phyloP scores from a whole-genome alignment of 148 eudicot species.

The Rhododendron williamsianum region DNA sequence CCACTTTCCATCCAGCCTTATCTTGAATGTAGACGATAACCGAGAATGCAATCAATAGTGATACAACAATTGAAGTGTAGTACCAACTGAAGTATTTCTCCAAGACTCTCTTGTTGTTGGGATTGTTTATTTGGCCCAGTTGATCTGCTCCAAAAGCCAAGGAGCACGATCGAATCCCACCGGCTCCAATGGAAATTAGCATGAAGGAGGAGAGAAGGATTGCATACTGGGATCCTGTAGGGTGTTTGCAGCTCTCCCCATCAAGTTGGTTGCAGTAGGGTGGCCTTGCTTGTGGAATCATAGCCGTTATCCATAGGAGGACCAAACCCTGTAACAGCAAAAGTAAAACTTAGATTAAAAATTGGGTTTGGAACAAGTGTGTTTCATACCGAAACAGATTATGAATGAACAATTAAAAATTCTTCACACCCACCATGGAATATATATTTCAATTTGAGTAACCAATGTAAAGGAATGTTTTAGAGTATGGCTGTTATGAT shows the following conservation, averaged over 20 bases:
- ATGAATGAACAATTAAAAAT: not conserved
- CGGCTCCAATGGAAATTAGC: slow-evolving; percentile 76
- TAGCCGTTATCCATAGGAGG: slow-evolving; percentile 71
- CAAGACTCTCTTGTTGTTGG: slow-evolving; percentile 38
- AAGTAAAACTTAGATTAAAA: not conserved
- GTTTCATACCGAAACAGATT: not conserved
- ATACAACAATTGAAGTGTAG: slow-evolving; percentile 49
- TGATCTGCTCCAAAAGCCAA: slow-evolving; percentile 93
- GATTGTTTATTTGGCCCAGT: slow-evolving; percentile 42
- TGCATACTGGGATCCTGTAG: slow-evolving; percentile 39
- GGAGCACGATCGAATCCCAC: slow-evolving; percentile 74
- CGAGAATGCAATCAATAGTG: slow-evolving; percentile 52
- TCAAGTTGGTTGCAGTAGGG: slow-evolving; percentile 41
- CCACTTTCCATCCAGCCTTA: slow-evolving; percentile 63
- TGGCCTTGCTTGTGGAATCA: slow-evolving; percentile 61
- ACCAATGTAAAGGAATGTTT: not conserved
- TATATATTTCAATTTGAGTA: no score
- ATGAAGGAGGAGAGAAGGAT: slow-evolving; percentile 45
- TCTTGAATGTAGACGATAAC: slow-evolving; percentile 84
- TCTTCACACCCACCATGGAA: no score
- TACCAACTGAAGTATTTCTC: slow-evolving; percentile 81
- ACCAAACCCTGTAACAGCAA: slow-evolving; percentile 52
- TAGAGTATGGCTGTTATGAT: not conserved
- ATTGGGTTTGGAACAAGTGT: not conserved
- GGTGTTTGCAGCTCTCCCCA: slow-evolving; percentile 32